Evolutionary conservation across 768 basidiomycete genomes (phyloP), one percentile per base, ranked within the genome.

Genomic region (Boletus sensibilis): DNA sequence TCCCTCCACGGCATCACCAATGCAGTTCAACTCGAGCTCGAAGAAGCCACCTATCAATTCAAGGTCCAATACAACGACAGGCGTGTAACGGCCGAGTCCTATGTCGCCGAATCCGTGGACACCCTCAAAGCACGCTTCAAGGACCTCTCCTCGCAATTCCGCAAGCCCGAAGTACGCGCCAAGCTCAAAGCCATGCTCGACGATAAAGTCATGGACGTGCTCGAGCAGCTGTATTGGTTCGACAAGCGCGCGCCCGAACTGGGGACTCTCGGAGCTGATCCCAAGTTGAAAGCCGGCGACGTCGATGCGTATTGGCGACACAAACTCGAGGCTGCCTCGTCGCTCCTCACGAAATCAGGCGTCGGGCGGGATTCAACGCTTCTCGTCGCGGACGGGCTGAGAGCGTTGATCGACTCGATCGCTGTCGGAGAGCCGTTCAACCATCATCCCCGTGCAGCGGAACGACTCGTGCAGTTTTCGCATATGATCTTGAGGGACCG

Each of bases 51-150:
- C 13, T 99, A 99, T 71, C 97, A 98, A 72, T 99, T 99, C 84
- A 99, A 99, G 75, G 97, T 99, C 2, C 90, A 95, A 71, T 93
- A 92, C 76, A 99, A 99, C 68, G 97, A 99, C 74, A 86, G 93
- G 23, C 83, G 92, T 23, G 91, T 98, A 57, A 89, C 91, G 1
- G 87, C 97, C 12, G 97, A 99, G 72, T 94, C 93, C 2, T 99
- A 99, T 69, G 92, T 99, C 46, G 95, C 97, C 8, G 97, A 98
- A 75, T 94, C 95, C 2, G 88, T 98, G 74, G 97, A 99, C 67
- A 78, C 82, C 7, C 84, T 99, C 59, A 99, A 99, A 75, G 80
- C 82, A 0, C 84, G 88, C 42, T 96, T 99, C 81, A 91, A 88
- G 66, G 86, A 92, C 37, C 88, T 87, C 64, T 91, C 90, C 1